These are phyloP conservation scores for Hyphodiscus sp. DNA, from an alignment of 2,329 filamentous ascomycete species.

Conservation along the genomic window DNA sequence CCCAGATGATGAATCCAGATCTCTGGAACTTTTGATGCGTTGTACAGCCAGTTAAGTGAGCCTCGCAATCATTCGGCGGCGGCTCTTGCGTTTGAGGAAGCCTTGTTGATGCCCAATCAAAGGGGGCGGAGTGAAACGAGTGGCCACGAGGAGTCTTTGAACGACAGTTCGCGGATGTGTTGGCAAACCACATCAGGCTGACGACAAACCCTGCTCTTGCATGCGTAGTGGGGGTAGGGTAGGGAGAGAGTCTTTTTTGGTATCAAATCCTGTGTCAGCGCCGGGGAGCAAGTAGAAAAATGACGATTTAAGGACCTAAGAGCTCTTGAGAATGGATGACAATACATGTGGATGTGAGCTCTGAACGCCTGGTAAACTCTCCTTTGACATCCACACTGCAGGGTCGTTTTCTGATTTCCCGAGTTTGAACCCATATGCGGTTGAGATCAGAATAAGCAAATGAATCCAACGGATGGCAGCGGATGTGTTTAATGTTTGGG, in stretches of 20 bases:
- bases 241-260: not conserved
- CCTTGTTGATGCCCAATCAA: conserved; percentile 27
- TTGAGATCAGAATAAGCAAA: too few relatives aligned
- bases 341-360: not conserved
- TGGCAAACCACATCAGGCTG: conserved; percentile 23
- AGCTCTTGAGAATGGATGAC: not conserved
- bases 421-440: too few relatives aligned
- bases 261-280: not conserved
- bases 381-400: not conserved
- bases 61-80: conserved; percentile 22
- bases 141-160: conserved; percentile 9
- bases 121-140: conserved; percentile 18
- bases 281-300: not conserved
- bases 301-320: not conserved
- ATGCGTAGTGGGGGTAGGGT: conserved; percentile 17
- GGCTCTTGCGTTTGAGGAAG: conserved; percentile 24
- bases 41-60: conserved; percentile 37
- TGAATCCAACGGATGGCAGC: too few relatives aligned
- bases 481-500: too few relatives aligned
- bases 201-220: conserved; percentile 20
- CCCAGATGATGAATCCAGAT: conserved; percentile 16
- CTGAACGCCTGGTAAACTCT: not conserved
- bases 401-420: not conserved
- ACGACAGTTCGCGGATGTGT: conserved; percentile 21
- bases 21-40: conserved; percentile 38